These are phyloP conservation scores for Aspergillus unguis DNA, from an alignment of 2,329 filamentous ascomycete species.

Conservation along the genomic window DNA sequence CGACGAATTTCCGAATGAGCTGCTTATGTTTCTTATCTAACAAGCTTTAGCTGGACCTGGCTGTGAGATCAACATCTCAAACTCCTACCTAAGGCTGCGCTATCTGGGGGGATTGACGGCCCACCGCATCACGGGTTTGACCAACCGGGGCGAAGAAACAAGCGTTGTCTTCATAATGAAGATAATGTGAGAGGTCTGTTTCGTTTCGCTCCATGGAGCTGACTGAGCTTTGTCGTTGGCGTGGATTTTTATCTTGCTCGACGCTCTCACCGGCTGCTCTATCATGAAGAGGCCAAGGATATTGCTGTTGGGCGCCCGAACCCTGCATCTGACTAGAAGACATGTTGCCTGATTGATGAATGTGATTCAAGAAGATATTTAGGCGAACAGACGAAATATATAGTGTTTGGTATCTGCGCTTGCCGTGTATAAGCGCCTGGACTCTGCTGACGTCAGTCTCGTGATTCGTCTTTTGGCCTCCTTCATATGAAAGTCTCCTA, in stretches of 20 bases:
- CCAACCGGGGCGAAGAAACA: conserved; percentile 33
- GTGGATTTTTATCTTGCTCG: not conserved
- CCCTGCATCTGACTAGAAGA: conserved; percentile 5
- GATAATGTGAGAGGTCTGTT: conserved; percentile 29
- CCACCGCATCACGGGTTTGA: conserved; percentile 16
- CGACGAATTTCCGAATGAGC: too few species aligned
- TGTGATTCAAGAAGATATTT: conserved; percentile 7
- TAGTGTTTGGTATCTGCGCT: conserved; percentile 3
- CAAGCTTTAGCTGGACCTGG: not conserved
- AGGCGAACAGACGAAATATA: not conserved
- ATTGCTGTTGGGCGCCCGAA: not conserved
- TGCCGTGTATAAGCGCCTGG: conserved; percentile 1
- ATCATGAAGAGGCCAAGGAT: not conserved
- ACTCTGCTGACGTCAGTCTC: conserved; percentile 4
- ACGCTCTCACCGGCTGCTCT: not conserved
- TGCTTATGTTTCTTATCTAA: not conserved
- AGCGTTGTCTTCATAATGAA: conserved; percentile 36
- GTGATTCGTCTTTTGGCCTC: conserved; percentile 4
- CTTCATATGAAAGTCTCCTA: not conserved
- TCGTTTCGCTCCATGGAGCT: conserved; percentile 14
- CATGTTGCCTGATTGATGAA: conserved; percentile 8
- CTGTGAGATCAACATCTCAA: not conserved
- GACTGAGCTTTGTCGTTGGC: conserved; percentile 5
- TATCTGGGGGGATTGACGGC: not conserved
- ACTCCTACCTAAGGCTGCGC: not conserved